Evolutionary conservation across 352 stramenopile species (phyloP).

Genomic region (Phytophthora megakarya): DNA sequence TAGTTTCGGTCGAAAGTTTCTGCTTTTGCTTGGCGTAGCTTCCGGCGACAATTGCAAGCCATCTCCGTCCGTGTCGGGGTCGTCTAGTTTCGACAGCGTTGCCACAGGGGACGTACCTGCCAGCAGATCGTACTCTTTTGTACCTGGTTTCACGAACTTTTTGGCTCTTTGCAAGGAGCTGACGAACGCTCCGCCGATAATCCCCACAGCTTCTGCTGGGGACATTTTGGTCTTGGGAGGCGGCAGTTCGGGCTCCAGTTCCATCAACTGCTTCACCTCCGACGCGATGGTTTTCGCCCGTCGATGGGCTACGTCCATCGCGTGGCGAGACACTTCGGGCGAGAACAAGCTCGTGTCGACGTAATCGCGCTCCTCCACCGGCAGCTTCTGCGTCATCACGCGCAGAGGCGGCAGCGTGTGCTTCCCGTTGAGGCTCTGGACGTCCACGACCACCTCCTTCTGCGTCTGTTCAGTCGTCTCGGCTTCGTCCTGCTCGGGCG

Average conservation of each 20-base stretch:
- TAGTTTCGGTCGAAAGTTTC: constrained; percentile 63
- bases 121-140: constrained; percentile 82
- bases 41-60: constrained; percentile 84
- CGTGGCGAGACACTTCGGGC: constrained; percentile 78
- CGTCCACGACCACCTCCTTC: constrained; percentile 19
- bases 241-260: constrained; percentile 44
- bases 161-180: constrained; percentile 68
- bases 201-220: constrained; percentile 57
- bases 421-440: constrained; percentile 22
- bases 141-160: constrained; percentile 51
- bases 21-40: constrained; percentile 52
- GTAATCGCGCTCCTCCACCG: constrained; percentile 62
- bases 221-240: constrained; percentile 59
- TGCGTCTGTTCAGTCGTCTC: too few species aligned
- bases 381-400: constrained; percentile 41
- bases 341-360: constrained; percentile 84
- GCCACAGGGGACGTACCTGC: constrained; percentile 49
- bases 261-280: constrained; percentile 74
- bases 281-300: constrained; percentile 72
- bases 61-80: constrained; percentile 81
- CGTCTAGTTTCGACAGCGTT: constrained; percentile 59
- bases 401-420: constrained; percentile 52
- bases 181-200: constrained; percentile 67
- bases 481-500: constrained; percentile 17
- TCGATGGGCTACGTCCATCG: constrained; percentile 83